Conservation (phyloP, 495 filamentous ascomycete species). For the Penicillium mononematosum region DNA sequence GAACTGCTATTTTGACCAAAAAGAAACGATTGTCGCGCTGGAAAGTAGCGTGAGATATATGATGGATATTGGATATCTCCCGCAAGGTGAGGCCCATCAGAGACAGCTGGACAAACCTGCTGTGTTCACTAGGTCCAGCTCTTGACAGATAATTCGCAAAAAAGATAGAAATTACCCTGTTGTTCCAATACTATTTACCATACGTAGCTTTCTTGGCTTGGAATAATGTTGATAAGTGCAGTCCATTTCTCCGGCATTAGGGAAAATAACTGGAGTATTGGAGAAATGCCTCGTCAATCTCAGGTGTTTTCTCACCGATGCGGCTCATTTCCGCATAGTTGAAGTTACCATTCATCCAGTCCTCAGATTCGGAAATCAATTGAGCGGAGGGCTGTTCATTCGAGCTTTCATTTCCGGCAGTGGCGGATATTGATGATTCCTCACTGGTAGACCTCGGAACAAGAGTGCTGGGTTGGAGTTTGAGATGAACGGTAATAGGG, state of each 20-base stretch:
- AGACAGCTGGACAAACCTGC: neutral
- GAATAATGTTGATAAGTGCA: neutral
- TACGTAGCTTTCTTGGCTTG: neutral
- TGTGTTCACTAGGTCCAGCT: neutral
- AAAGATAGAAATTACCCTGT: neutral
- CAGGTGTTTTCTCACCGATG: conserved; percentile 24
- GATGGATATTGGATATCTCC: neutral
- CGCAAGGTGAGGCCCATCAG: neutral
- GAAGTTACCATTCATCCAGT: conserved; percentile 17
- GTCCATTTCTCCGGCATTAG: neutral
- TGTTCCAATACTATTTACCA: neutral
- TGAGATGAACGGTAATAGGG: conserved; percentile 41
- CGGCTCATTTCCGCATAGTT: conserved; percentile 28
- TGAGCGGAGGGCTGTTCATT: neutral
- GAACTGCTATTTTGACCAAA: neutral
- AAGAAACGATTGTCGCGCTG: neutral
- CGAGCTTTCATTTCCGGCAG: neutral
- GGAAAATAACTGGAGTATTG: conserved; percentile 14
- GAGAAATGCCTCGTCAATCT: conserved; percentile 22
- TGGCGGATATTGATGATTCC: neutral
- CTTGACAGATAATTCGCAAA: neutral
- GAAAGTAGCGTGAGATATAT: neutral
- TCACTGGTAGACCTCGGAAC: neutral
- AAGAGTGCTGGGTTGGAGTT: conserved; percentile 8
- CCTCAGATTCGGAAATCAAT: neutral